Evolutionary conservation across 768 basidiomycete genomes (phyloP).

Genomic region (Botryobasidium botryosum): DNA sequence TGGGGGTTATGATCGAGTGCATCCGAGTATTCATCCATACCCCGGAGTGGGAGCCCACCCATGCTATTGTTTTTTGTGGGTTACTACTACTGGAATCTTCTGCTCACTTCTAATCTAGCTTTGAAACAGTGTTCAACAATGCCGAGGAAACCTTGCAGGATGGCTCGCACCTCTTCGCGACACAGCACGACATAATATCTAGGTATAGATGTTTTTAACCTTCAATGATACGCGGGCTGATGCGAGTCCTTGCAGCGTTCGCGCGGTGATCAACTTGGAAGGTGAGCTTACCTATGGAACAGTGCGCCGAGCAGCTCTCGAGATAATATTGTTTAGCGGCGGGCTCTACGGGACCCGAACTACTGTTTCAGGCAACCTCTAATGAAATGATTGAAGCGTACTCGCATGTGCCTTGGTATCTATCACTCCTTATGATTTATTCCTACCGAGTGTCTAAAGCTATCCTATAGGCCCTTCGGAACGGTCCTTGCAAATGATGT

Average conservation of each 20-base stretch:
- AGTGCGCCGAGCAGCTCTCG: neutral
- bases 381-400: constrained; percentile 90
- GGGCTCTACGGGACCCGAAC: constrained; percentile 70
- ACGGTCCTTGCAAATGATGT: constrained; percentile 83
- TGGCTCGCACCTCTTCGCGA: constrained; percentile 83
- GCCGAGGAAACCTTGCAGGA: constrained; percentile 93
- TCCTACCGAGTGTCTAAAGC: neutral
- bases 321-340: constrained; percentile 41
- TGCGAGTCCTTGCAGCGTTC: constrained; percentile 34
- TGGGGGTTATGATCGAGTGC: constrained; percentile 84
- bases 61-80: constrained; percentile 72
- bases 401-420: constrained; percentile 59
- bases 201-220: neutral
- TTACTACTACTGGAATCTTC: constrained; percentile 9
- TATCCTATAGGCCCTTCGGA: constrained; percentile 49
- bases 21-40: constrained; percentile 61
- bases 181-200: constrained; percentile 69
- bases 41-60: constrained; percentile 50
- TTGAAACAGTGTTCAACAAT: constrained; percentile 66
- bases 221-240: neutral
- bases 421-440: neutral
- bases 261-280: constrained; percentile 82
- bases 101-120: neutral
- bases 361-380: constrained; percentile 92
- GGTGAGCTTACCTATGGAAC: constrained; percentile 26